These are phyloP conservation scores for Amorphotheca resinae DNA, from an alignment of 495 filamentous ascomycete species.

Conservation along the genomic window DNA sequence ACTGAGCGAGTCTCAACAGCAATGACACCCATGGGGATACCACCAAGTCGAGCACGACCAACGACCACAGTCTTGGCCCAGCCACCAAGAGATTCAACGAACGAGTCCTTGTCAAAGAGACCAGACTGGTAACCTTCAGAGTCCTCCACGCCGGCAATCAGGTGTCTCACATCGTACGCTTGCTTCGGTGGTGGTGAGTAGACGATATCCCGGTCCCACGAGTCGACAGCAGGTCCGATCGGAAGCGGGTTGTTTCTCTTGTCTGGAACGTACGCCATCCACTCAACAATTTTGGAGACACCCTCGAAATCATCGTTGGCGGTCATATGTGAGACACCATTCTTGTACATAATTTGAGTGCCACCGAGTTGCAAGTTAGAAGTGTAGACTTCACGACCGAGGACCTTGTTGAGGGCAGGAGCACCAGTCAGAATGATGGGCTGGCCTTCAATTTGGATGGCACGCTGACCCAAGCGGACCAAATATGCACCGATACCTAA, in stretches of 20 bases:
- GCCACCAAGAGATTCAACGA: constrained; percentile 90
- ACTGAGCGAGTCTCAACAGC: constrained; percentile 91
- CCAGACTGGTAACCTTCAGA: constrained; percentile 75
- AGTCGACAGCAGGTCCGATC: constrained; percentile 70
- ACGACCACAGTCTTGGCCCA: constrained; percentile 97
- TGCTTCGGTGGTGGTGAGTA: constrained; percentile 80
- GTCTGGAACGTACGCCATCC: constrained; percentile 93
- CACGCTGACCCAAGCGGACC: constrained; percentile 92
- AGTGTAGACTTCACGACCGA: constrained; percentile 96
- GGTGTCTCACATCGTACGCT: constrained; percentile 84
- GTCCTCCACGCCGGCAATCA: constrained; percentile 83
- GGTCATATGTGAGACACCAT: constrained; percentile 98
- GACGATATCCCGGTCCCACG: constrained; percentile 83
- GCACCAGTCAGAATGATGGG: constrained; percentile 98
- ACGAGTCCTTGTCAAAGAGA: constrained; percentile 92
- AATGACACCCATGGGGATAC: constrained; percentile 98
- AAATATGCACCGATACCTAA: constrained; percentile 93
- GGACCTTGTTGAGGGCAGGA: constrained; percentile 93
- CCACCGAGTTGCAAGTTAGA: constrained; percentile 98
- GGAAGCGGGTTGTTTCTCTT: constrained; percentile 83
- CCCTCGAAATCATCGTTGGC: constrained; percentile 96
- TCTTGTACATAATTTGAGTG: constrained; percentile 99
- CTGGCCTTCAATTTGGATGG: constrained; percentile 97
- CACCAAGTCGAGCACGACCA: constrained; percentile 89
- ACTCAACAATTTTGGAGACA: constrained; percentile 94